These are phyloP conservation scores for Corynascus novoguineensis DNA, from an alignment of 495 filamentous ascomycete genomes.

Conservation along the genomic window DNA sequence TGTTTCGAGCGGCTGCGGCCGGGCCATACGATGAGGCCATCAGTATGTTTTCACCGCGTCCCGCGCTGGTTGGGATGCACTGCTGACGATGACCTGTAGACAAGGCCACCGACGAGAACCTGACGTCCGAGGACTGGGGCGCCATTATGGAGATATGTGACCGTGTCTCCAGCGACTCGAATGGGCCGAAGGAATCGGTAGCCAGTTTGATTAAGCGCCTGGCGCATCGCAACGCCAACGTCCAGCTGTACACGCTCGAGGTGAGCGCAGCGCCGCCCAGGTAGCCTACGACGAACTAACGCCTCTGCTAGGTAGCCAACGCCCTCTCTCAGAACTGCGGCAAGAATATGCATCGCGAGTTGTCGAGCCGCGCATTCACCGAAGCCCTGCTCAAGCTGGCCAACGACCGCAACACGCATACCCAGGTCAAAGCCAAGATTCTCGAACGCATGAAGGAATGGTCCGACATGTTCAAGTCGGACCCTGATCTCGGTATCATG, in stretches of 20 bases:
- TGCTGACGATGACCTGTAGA: slow-evolving; percentile 46
- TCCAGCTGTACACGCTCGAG: slow-evolving; percentile 97
- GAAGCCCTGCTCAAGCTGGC: slow-evolving; percentile 89
- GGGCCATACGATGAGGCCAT: slow-evolving; percentile 50
- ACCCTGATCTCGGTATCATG: slow-evolving; percentile 96
- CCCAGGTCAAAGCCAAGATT: slow-evolving; percentile 95
- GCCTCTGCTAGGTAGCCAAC: slow-evolving; percentile 64
- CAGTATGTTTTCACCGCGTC: slow-evolving; percentile 32
- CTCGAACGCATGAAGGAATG: slow-evolving; percentile 94
- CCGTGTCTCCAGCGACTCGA: slow-evolving; percentile 58
- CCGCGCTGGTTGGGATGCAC: not conserved
- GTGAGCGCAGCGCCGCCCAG: slow-evolving; percentile 39
- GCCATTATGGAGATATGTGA: slow-evolving; percentile 98
- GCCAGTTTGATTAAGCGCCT: slow-evolving; percentile 92
- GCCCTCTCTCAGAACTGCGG: slow-evolving; percentile 95
- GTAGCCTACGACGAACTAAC: not conserved
- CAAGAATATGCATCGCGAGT: slow-evolving; percentile 81
- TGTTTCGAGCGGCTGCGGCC: slow-evolving; percentile 49
- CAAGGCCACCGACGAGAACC: slow-evolving; percentile 97
- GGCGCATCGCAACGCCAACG: slow-evolving; percentile 96
- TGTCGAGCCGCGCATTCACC: slow-evolving; percentile 91
- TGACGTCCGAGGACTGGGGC: slow-evolving; percentile 98
- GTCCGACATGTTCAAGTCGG: slow-evolving; percentile 86
- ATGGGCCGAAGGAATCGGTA: slow-evolving; percentile 83
- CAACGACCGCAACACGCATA: slow-evolving; percentile 89